Evolutionary conservation across 2,329 filamentous ascomycete species (phyloP), one percentile per base, ranked within the genome.

Genomic region (Diplodia mutila): DNA sequence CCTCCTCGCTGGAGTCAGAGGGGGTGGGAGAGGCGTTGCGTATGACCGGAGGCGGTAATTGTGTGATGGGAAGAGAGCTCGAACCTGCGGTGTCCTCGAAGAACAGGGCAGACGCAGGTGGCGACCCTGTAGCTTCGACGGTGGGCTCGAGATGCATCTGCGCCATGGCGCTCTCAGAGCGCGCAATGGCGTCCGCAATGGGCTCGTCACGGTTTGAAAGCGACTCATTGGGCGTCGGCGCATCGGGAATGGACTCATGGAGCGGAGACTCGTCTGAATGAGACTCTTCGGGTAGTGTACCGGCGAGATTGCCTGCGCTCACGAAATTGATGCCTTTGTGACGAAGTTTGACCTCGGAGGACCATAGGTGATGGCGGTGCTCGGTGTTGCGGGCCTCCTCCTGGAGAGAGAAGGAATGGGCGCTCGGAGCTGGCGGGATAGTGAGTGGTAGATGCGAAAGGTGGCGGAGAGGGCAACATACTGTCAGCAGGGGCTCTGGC

Each of bases 1-100:
- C 81, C 70, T 97, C 92, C 57, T 91, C 91, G 73, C 89, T 91
- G 0, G 90, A 91, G 70, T 87, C 84, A 0, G 84, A 85, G 7
- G 74, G 73, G 1, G 79, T 79, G 18, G 80, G 80, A 16, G 80
- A 82, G 2, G 79, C 73, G 46, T 75, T 78, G 32, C 80, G 80
- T 53, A 78, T 74, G 0, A 72, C 34, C 21, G 74, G 69, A 23
- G 52, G 57, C 12, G 65, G 67, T 29, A 67, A 27, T n/a, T 34
- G 34, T 4, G 65, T 59, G 16, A 14, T n/a, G 25, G 23, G 29
- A 18, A 42, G 27, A 4, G 48, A 54, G 49, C 25, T 64, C 32
- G 53, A 68, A 21, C 68, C 55, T 2, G 29, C 52, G 7, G 66
- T 67, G 34, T 67, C 66, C 57, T 63, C 66, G 27, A 63, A 67